Evolutionary conservation across 1,284 basidiomycete genomes (phyloP), one percentile per base, ranked within the genome.

Genomic region (Rhodotorula sp.): DNA sequence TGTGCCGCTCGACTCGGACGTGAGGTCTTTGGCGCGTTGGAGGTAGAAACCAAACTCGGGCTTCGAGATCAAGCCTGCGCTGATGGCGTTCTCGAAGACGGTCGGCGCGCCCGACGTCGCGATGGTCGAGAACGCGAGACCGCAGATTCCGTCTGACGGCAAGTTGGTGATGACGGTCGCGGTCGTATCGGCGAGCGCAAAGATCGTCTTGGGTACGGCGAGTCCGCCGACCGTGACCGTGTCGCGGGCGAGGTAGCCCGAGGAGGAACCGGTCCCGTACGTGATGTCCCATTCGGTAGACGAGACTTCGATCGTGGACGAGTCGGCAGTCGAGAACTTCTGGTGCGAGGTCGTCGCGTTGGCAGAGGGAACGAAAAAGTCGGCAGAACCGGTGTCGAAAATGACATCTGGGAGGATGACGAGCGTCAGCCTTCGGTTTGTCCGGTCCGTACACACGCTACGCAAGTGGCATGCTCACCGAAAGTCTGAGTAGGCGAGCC

Each of bases 91-190:
- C 54, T 77, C 74, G 43, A 77, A 75, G 46, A 66, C 60, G 4
- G 76, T 77, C 12, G 76, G 76, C 16, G 73, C 71, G 43, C 76
- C 76, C n/a, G 64, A 68, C 5, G 68, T 72, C 12, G 76, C 71
- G 58, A 75, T 77, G 7, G 75, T 73, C 39, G 70, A 72, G 64
- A 76, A 76, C 15, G 66, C 70, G 39, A 76, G 60, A 48, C 74
- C 73, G 52, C 58, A 58, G 64, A 74, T 71, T 1, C 67, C 67
- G 51, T 72, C 70, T n/a, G 29, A 46, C 2, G 70, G 70, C 3
- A 76, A 71, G 21, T 56, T 43, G 29, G 72, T 71, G 61, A 76
- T 64, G 29, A 72, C 69, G 3, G 65, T 58, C 0, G 75, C 75
- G 1, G 68, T 62, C 12, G 56, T 57, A 29, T 72, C 67, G 34